Base-by-base conservation (phyloP, 2,329 filamentous ascomycete species). In the Aspergillus fumigatiaffinis region DNA sequence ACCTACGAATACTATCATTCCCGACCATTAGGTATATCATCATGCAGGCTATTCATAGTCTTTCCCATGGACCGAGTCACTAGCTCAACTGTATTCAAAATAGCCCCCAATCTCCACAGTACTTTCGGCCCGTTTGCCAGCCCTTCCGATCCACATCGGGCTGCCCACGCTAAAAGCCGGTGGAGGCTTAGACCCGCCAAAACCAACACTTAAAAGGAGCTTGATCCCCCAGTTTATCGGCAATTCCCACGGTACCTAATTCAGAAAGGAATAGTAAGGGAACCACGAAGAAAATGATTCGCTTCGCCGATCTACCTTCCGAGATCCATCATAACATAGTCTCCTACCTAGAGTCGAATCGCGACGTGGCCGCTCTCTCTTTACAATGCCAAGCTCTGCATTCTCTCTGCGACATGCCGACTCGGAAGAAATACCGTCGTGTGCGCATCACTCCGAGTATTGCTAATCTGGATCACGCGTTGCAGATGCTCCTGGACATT, bases 401-500 rank as follows among this genome's bases (percentile, higher is more conserved):
- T 38, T 46, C 29, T 17, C 49, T 64, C 8, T 59, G 58, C 41
- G 62, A 61, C 46, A 63, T 64, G 60, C 38, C 51, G 55, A 51
- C 41, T 5, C 62, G 62, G 47, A 48, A 60, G 12, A 51, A 38
- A 14, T 60, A 54, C 32, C 46, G 59, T 41, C 53, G 42, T 17
- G 61, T 65, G 2, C 50, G 50, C 17, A 48, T 66, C 14, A 52
- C 21, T 2, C 14, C 25, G 17, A 29, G 20, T 0, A 56, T 48
- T 2, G 17, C 44, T 9, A 21, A 21, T 14, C 20, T 63, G 10
- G 60, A 66, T 12, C 41, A 12, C 6, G 48, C 56, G 4, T 67
- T 67, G 23, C 44, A 50, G 3, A 38, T 64, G n/a, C 46, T 68
- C 1, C 52, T 64, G 54, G 50, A 59, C 6, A 65, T 67, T 3